These are phyloP conservation scores for Niveomyces coronatus DNA, from an alignment of 2,329 filamentous ascomycete species.

Conservation along the genomic window DNA sequence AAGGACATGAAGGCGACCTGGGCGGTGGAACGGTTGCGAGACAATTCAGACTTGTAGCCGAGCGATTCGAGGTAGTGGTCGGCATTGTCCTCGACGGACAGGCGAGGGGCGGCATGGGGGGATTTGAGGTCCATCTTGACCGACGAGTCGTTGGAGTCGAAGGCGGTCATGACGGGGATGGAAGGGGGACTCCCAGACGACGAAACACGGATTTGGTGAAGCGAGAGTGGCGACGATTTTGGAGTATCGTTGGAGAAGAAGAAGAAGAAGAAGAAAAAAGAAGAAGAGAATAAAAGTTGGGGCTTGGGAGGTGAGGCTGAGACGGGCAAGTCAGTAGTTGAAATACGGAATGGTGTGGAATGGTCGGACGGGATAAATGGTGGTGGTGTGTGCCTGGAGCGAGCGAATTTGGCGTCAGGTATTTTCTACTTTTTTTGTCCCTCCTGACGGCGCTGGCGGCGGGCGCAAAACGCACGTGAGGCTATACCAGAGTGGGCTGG, in stretches of 20 bases:
- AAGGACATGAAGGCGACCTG: slow-evolving; percentile 70
- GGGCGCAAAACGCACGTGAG: slow-evolving; percentile 6
- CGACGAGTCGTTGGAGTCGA: slow-evolving; percentile 7
- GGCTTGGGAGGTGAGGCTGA: too few relatives aligned
- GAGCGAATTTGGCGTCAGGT: too few relatives aligned
- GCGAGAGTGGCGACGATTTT: neutral
- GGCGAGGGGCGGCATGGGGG: slow-evolving; percentile 16
- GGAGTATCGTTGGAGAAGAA: too few relatives aligned
- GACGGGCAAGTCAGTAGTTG: too few relatives aligned
- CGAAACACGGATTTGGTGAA: neutral
- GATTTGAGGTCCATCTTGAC: slow-evolving; percentile 20
- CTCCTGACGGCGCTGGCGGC: too few relatives aligned
- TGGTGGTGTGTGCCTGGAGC: too few relatives aligned
- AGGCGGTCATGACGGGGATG: slow-evolving; percentile 8
- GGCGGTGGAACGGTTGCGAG: slow-evolving; percentile 54
- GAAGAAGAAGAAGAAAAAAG: too few relatives aligned
- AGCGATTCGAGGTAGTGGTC: slow-evolving; percentile 53
- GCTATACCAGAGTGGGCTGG: slow-evolving; percentile 7
- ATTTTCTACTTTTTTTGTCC: too few relatives aligned
- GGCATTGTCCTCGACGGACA: slow-evolving; percentile 32
- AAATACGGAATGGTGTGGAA: too few relatives aligned
- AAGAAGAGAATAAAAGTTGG: too few relatives aligned
- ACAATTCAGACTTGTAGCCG: slow-evolving; percentile 56
- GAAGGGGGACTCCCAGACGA: too few relatives aligned
- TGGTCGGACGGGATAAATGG: too few relatives aligned